phyloP scores from a whole-genome alignment of 371 early-diverging fungal genomes.

The Rhizopus delemar region DNA sequence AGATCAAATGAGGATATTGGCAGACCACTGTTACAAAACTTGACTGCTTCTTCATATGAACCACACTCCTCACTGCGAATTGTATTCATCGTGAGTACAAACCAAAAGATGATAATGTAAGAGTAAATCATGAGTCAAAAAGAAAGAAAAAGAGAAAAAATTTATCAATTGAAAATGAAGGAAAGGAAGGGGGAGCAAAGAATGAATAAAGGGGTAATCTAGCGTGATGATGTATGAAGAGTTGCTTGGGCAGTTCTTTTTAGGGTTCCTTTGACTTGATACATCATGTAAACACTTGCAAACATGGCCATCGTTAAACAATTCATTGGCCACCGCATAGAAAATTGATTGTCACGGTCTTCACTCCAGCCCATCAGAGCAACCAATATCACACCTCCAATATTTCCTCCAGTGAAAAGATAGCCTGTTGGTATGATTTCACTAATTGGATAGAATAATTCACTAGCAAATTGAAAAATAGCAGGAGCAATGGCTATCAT shows the following conservation, averaged over 20 bases:
- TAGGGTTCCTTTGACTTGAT: conserved; percentile 35
- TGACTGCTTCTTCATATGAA: too few species aligned
- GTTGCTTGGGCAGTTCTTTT: conserved; percentile 25
- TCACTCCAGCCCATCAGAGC: conserved; percentile 53
- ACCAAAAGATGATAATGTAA: too few species aligned
- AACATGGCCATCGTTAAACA: conserved; percentile 27
- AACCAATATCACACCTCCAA: conserved; percentile 41
- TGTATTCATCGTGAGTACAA: too few species aligned
- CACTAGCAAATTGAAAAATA: conserved; percentile 54
- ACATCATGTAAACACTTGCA: conserved; percentile 30
- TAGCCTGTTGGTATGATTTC: conserved; percentile 57
- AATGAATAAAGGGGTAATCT: too few species aligned
- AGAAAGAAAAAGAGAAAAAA: too few species aligned
- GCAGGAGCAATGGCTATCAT: conserved; percentile 52
- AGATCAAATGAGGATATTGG: too few species aligned
- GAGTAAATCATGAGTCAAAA: too few species aligned
- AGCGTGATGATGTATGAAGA: not conserved
- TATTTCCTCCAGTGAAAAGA: conserved; percentile 44
- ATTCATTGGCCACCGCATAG: conserved; percentile 45
- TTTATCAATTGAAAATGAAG: not conserved
- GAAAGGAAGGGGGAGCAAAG: too few species aligned
- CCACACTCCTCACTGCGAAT: too few species aligned
- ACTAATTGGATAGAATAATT: conserved; percentile 45
- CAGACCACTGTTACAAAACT: too few species aligned
- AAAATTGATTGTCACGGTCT: conserved; percentile 19